Conservation (phyloP, 805 yeast species). For the Candida hispaniensis region DNA sequence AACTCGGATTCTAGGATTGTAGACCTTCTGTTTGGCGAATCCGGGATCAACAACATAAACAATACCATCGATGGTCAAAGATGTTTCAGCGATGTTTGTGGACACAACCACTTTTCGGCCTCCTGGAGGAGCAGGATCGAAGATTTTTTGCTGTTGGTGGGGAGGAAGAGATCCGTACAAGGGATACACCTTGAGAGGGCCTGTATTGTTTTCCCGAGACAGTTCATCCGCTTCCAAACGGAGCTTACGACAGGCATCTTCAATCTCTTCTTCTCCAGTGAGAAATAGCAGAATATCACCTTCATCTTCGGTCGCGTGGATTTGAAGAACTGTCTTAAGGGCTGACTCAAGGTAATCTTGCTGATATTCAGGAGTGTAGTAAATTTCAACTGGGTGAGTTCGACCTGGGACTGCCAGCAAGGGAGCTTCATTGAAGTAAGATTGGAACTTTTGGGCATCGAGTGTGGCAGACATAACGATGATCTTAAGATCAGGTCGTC, state of each 20-base stretch:
- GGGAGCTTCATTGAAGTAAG: constrained; percentile 84
- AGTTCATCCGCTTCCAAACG: constrained; percentile 81
- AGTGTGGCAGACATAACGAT: constrained; percentile 96
- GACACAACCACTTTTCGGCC: constrained; percentile 89
- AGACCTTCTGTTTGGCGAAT: constrained; percentile 90
- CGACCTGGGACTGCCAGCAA: constrained; percentile 94
- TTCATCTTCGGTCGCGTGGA: constrained; percentile 90
- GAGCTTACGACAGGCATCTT: constrained; percentile 87
- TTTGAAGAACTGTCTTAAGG: constrained; percentile 87
- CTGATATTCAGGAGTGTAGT: constrained; percentile 94
- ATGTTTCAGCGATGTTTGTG: constrained; percentile 95
- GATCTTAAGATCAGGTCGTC: constrained; percentile 82
- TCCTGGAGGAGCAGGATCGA: constrained; percentile 79
- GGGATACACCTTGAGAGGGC: constrained; percentile 84
- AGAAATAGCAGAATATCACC: constrained; percentile 82
- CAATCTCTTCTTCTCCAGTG: constrained; percentile 97
- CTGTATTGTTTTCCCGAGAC: constrained; percentile 79
- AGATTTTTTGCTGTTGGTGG: constrained; percentile 84
- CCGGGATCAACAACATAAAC: constrained; percentile 98
- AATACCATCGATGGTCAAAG: constrained; percentile 93
- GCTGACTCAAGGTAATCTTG: constrained; percentile 92
- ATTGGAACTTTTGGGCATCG: constrained; percentile 93
- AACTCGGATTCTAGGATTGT: constrained; percentile 91
- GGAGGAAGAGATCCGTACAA: constrained; percentile 96
- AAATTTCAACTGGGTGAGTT: constrained; percentile 94